Conservation (phyloP, 305 asterid genomes). For the Caryopteris hybrid region DNA sequence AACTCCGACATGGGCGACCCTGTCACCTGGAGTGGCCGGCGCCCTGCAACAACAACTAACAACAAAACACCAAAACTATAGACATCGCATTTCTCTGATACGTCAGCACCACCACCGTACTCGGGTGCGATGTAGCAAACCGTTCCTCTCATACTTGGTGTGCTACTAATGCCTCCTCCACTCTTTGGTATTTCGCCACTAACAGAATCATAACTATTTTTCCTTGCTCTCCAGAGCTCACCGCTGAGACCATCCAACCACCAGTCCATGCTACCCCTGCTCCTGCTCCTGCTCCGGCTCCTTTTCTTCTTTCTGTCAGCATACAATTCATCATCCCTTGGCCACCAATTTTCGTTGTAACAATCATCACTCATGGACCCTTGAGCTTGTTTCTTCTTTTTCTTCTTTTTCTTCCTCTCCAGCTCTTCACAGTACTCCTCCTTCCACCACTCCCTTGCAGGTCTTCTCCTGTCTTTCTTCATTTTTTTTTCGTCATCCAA, state of each 20-base stretch:
- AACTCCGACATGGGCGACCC: constrained; percentile 95
- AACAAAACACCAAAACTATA: constrained; percentile 91
- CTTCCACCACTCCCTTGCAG: constrained; percentile 99
- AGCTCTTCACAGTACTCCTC: constrained; percentile 96
- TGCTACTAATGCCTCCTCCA: constrained; percentile 96
- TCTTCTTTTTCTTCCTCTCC: constrained; percentile 82
- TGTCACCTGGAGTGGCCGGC: constrained; percentile 95
- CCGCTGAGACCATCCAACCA: constrained; percentile 90
- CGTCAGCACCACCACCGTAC: constrained; percentile 70
- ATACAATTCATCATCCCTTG: constrained; percentile 58
- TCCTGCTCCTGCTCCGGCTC: constrained; percentile 42
- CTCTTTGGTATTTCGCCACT: constrained; percentile 85
- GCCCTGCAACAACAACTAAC: constrained; percentile 79
- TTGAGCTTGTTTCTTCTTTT: constrained; percentile 44
- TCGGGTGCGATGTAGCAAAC: constrained; percentile 97
- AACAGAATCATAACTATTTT: constrained; percentile 60
- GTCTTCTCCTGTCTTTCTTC: constrained; percentile 83
- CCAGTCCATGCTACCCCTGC: constrained; percentile 77
- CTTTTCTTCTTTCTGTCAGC: constrained; percentile 48
- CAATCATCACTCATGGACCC: constrained; percentile 53
- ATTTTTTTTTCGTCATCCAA: constrained; percentile 67
- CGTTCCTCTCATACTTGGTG: constrained; percentile 97
- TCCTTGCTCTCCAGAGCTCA: constrained; percentile 73
- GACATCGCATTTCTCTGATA: constrained; percentile 89
- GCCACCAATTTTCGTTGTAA: constrained; percentile 51